These are phyloP conservation scores for Candida mattraensis DNA, from an alignment of 805 yeast genomes.

Conservation along the genomic window DNA sequence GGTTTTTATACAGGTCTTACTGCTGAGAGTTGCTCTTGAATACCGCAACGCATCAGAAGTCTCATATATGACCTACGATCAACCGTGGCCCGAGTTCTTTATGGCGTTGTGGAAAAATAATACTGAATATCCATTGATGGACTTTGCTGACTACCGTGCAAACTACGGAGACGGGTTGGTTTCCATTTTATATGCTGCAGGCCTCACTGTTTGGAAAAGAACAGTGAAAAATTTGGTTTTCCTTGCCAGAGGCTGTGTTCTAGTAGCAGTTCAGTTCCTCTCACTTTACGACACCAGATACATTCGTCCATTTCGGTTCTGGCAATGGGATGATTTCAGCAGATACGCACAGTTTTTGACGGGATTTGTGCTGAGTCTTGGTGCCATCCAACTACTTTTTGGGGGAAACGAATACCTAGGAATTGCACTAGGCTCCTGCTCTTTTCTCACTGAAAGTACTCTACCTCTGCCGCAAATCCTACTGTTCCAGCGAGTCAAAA, in stretches of 20 bases:
- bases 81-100: conserved; percentile 30
- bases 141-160: neutral
- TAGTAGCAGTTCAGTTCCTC: conserved; percentile 38
- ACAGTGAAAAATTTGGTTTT: conserved; percentile 9
- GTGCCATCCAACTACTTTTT: conserved; percentile 24
- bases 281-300: conserved; percentile 71
- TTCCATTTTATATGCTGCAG: neutral
- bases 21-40: conserved; percentile 61
- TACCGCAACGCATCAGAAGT: conserved; percentile 48
- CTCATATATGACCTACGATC: conserved; percentile 27
- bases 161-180: conserved; percentile 1
- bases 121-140: neutral
- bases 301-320: conserved; percentile 63
- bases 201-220: neutral
- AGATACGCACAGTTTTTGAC: conserved; percentile 45
- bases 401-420: conserved; percentile 29
- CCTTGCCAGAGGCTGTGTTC: conserved; percentile 10
- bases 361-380: conserved; percentile 34
- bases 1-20: conserved; percentile 72
- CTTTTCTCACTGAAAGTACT: conserved; percentile 66
- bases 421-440: conserved; percentile 32
- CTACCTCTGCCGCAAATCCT: conserved; percentile 78
- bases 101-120: conserved; percentile 11
- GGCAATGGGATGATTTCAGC: conserved; percentile 68
- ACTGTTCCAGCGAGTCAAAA: conserved; percentile 61